Conservation (phyloP, 2,329 filamentous ascomycete genomes). For the Aspergillaceae sp. region DNA sequence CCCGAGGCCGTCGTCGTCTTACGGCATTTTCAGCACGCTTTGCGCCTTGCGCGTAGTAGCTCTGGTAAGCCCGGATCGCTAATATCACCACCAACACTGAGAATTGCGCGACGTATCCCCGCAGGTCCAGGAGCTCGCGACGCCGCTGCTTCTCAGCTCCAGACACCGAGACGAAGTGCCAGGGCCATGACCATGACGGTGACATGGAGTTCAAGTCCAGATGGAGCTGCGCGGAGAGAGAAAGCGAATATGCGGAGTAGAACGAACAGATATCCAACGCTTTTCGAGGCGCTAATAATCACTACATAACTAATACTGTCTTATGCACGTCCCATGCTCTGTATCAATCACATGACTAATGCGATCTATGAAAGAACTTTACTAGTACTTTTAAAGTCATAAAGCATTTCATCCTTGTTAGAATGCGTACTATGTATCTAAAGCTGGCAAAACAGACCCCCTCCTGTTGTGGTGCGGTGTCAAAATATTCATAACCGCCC, state of each 20-base stretch:
- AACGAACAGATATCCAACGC: neutral
- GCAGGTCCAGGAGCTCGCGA: slow-evolving; percentile 45
- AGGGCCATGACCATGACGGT: slow-evolving; percentile 33
- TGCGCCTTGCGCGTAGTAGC: neutral
- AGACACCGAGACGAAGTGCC: slow-evolving; percentile 46
- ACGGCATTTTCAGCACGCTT: slow-evolving; percentile 1
- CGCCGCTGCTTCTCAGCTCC: slow-evolving; percentile 43
- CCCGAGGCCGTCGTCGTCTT: neutral
- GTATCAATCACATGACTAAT: neutral
- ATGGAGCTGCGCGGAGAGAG: neutral
- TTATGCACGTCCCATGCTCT: neutral
- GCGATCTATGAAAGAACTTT: neutral
- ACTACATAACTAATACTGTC: neutral
- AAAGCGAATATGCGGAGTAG: neutral
- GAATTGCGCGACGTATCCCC: slow-evolving; percentile 48
- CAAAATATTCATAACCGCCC: slow-evolving; percentile 13
- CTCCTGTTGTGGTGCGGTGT: slow-evolving; percentile 7
- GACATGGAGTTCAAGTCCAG: neutral
- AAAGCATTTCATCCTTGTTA: slow-evolving; percentile 25
- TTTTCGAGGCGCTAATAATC: neutral
- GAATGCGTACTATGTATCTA: slow-evolving; percentile 31
- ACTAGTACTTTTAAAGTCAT: slow-evolving; percentile 27
- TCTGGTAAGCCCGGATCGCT: slow-evolving; percentile 26
- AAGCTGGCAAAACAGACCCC: slow-evolving; percentile 21
- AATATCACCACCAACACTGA: slow-evolving; percentile 43